phyloP scores from a whole-genome alignment of 495 filamentous ascomycete species.

The Penicillium macrosclerotiorum region DNA sequence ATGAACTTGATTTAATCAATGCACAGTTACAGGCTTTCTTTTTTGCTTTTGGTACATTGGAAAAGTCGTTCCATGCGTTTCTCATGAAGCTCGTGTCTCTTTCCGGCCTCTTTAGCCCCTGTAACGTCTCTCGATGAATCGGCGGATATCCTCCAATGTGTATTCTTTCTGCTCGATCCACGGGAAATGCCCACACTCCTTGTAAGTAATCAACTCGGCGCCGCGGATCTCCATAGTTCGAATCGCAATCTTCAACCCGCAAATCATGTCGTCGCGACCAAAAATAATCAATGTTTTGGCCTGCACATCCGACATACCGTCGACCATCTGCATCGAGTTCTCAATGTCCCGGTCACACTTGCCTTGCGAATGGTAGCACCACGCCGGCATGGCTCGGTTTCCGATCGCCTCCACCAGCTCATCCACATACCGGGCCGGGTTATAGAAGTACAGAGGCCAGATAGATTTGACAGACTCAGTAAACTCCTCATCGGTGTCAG shows the following conservation, averaged over 20 bases:
- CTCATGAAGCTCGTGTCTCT: too few species aligned
- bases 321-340: slow-evolving; percentile 10
- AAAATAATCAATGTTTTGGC: slow-evolving; percentile 21
- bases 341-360: slow-evolving; percentile 7
- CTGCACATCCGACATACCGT: slow-evolving; percentile 8
- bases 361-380: slow-evolving; percentile 12
- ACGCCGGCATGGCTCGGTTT: slow-evolving; percentile 3
- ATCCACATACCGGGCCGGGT: slow-evolving; percentile 8
- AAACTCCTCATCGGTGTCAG: slow-evolving; percentile 10
- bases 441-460: slow-evolving; percentile 20
- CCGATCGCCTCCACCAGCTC: slow-evolving; percentile 10
- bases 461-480: slow-evolving; percentile 6
- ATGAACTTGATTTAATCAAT: slow-evolving; percentile 18
- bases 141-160: slow-evolving; percentile 12
- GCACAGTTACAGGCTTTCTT: slow-evolving; percentile 12
- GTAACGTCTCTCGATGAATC: slow-evolving; percentile 11
- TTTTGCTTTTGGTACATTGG: neutral
- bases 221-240: slow-evolving; percentile 8
- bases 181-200: slow-evolving; percentile 24
- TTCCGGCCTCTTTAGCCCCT: too few species aligned
- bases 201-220: slow-evolving; percentile 8
- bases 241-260: slow-evolving; percentile 12
- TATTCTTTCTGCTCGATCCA: slow-evolving; percentile 20
- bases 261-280: slow-evolving; percentile 18
- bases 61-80: neutral